Base-by-base conservation (phyloP, 495 filamentous ascomycete genomes). In the Penicillium steckii region DNA sequence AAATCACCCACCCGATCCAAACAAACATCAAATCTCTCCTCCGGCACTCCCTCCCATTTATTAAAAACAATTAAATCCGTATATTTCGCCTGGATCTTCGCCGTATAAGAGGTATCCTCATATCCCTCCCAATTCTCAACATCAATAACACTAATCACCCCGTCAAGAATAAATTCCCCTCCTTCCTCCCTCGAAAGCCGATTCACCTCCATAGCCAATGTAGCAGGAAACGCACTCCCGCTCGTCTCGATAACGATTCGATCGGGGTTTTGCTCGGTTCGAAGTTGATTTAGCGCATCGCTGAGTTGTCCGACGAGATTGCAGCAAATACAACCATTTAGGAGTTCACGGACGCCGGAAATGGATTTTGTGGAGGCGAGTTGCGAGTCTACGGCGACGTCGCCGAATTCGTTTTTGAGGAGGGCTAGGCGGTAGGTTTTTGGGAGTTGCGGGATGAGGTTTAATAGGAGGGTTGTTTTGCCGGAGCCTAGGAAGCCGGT, bases 111-210 rank as follows among this genome's bases (percentile, higher is more conserved):
- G 10, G 91, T 96, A 72, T 96, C 92, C 57, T 89, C 90, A 64
- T 98, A 98, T 1, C 94, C 94, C 55, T 83, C 77, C 92, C 92
- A 98, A 68, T 97, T 97, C 80, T 97, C 94, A 4, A 94, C 91
- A 68, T 98, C 94, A 44, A 98, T 87, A 3, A 97, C 94, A 40
- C 82, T 88, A 17, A 97, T 83, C 32, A 97, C 91, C 2, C 94
- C 94, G 65, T 98, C 94, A 1, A 97, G 80, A 5, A 82, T 76
- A 59, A 89, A 97, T 8, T 66, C 62, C 0, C 83, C 82, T 0
- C 72, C 75, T n/a, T 61, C 51, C 22, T 73, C 72, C 8, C 70
- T 59, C 37, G 84, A 84, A 0, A 97, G 70, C 7, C 95, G 82
- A 56, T 96, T 97, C 1, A 98, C 87, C 67, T 93, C 90, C 80